Base-by-base conservation (phyloP, 257 asterid genomes). In the Jacaranda copaia region DNA sequence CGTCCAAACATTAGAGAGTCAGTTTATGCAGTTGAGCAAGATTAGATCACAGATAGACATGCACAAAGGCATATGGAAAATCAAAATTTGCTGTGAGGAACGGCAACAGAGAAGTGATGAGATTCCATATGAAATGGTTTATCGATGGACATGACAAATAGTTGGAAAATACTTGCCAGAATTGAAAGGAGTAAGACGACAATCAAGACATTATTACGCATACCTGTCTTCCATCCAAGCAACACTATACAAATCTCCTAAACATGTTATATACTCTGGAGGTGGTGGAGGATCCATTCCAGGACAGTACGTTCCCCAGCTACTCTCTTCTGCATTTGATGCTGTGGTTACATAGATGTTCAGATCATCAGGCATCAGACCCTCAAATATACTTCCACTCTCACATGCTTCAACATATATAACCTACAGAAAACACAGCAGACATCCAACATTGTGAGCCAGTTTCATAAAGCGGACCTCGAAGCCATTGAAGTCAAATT, bases 201-300 rank as follows among this genome's bases (percentile, higher is more conserved):
- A 59, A 1, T 14, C n/a, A 8, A 5, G 14, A 8, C 63, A 12
- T 4, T 15, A 42, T 40, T 11, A 1, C 0, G 19, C n/a, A 58
- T 83, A 93, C 99, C 98, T 93, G 76, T 95, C 99, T 63, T 95
- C 99, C 98, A 95, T 89, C 99, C 99, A 95, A 71, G 98, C 89
- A 52, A 95, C 93, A 48, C 99, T 95, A 81, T 95, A 95, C 14
- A 95, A 79, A 84, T 95, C 99, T 1, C 99, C 99, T 84, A 95
- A 86, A 82, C 99, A 95, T 3, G 98, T 92, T 8, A 84, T 60
- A 65, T 87, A 85, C 80, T 88, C 93, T 0, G 93, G 81, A 39
- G 97, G 97, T 0, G 96, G 94, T 0, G 94, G 45, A 78, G 97
- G 89, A 40, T 85, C 86, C 87, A 82, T 81, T 62, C 93, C 94